These are phyloP conservation scores for Candida boidinii DNA, from an alignment of 805 yeast species.

Conservation along the genomic window DNA sequence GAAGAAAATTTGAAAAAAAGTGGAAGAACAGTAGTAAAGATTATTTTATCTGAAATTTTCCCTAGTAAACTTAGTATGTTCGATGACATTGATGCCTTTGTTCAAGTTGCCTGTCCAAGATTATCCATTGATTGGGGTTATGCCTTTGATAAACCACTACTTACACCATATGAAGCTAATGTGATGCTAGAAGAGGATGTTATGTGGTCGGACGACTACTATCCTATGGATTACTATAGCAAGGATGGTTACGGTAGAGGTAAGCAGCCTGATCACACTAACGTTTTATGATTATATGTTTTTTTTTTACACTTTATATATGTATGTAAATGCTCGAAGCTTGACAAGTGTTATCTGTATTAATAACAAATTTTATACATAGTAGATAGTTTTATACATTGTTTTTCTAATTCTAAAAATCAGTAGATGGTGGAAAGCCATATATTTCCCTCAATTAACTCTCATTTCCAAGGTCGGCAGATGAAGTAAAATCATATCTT, in stretches of 20 bases:
- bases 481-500: slow-evolving; percentile 5
- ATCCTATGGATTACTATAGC: slow-evolving; percentile 95
- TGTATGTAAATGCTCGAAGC: slow-evolving; percentile 1
- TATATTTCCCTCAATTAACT: too few species aligned
- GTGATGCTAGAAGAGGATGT: slow-evolving; percentile 71
- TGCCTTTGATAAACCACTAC: slow-evolving; percentile 83
- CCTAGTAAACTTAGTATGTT: slow-evolving; percentile 90
- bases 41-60: slow-evolving; percentile 84
- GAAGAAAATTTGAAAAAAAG: slow-evolving; percentile 42
- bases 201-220: slow-evolving; percentile 53
- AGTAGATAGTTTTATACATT: too few species aligned
- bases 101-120: slow-evolving; percentile 96
- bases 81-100: slow-evolving; percentile 88
- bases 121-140: slow-evolving; percentile 98
- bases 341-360: too few species aligned
- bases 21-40: slow-evolving; percentile 68
- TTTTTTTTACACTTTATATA: background rate
- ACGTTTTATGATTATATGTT: slow-evolving; percentile 1
- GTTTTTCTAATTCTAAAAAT: too few species aligned
- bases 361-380: background rate
- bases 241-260: slow-evolving; percentile 92
- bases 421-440: too few species aligned
- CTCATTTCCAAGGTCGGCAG: too few species aligned
- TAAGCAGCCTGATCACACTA: slow-evolving; percentile 42
- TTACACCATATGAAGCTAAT: slow-evolving; percentile 96